Conservation (phyloP, 2,329 filamentous ascomycete genomes). For the Sclerotinia borealis region DNA sequence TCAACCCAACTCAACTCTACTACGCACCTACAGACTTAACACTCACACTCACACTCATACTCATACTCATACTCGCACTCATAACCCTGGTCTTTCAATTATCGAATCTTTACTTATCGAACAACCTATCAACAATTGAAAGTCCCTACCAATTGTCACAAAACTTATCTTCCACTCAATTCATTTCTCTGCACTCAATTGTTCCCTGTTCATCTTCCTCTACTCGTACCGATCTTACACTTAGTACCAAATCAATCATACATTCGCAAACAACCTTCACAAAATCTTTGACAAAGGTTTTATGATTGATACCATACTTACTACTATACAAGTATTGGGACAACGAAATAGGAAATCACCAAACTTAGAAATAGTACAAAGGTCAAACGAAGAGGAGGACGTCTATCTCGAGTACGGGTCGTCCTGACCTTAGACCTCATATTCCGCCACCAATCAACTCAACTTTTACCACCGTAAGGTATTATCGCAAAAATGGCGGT, state of each 20-base stretch:
- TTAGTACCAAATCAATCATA: background rate
- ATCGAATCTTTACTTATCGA: background rate
- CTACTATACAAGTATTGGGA: background rate
- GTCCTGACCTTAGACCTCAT: constrained; percentile 9
- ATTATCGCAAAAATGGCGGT: constrained; percentile 28
- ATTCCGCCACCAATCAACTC: constrained; percentile 1
- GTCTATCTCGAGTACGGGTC: background rate
- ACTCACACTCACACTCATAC: too few relatives aligned
- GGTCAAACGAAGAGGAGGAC: constrained; percentile 2
- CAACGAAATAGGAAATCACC: background rate
- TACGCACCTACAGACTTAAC: background rate
- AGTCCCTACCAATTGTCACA: background rate
- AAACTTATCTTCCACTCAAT: background rate
- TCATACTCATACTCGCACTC: too few relatives aligned
- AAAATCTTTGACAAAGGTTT: background rate
- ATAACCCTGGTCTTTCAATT: too few relatives aligned
- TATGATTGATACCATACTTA: background rate
- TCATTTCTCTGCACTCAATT: background rate
- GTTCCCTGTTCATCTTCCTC: background rate
- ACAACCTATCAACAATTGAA: background rate
- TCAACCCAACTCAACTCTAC: background rate
- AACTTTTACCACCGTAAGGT: background rate
- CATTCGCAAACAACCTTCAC: background rate
- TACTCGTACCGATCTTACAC: background rate
- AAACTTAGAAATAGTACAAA: background rate